Base-by-base conservation (phyloP, 352 stramenopile genomes). In the Pythium myriotylum region DNA sequence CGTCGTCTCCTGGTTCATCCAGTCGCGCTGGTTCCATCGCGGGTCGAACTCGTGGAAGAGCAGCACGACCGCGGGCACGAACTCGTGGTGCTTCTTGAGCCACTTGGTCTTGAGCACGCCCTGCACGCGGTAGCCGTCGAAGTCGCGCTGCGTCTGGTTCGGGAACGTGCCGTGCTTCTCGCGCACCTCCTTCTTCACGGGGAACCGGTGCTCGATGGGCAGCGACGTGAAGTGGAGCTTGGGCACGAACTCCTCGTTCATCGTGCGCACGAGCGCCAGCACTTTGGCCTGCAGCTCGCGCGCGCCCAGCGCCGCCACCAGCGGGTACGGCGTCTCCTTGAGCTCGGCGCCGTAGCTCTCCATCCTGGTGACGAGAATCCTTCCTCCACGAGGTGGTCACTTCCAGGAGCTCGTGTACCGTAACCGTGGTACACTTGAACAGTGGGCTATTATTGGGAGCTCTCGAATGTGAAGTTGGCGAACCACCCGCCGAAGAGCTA, bases 81-180 rank as follows among this genome's bases (percentile, higher is more conserved):
- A 49, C 63, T 93, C 84, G 54, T 94, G 87, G 60, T 94, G 85
- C 52, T 96, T 96, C 74, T 93, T 94, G 43, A 96, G 64, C 87
- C 87, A 96, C 27, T 75, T 70, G 20, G 77, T 67, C 60, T 96
- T 96, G 48, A 94, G 68, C 14, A 96, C 70, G 9, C 87, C 87
- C 37, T 88, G 72, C 20, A 83, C 73, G 9, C 57, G 58, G 69
- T 89, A 88, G 39, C 81, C 77, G n/a, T 92, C 82, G 51, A 92
- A 89, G 68, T 92, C 82, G 43, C 84, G 81, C 71, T 94, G 84
- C 53, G 77, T 90, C 66, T 94, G 84, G 67, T 86, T 91, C 14
- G 83, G 81, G 62, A 93, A 93, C 19, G 83, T 92, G 19, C 81
- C 85, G 61, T 91, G 83, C 59, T 94, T 92, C 71, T 94, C 84